A percentile compares a stretch with the other conserved stretches of the same genome.
These are phyloP conservation scores for Plantago major DNA, from an alignment of 257 asterid species.

Conservation along the genomic window DNA sequence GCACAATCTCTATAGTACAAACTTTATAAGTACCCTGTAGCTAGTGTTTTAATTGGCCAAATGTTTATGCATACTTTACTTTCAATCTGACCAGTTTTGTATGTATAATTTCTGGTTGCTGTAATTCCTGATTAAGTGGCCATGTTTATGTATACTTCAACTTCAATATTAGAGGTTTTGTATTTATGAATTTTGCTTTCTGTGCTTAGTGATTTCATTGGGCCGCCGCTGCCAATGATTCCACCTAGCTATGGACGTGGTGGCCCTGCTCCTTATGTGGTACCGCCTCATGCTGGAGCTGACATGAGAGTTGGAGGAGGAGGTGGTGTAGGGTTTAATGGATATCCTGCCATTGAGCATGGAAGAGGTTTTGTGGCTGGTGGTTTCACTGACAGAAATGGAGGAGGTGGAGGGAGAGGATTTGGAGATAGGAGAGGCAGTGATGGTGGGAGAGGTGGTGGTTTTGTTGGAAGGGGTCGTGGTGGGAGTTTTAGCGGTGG, in stretches of 20 bases:
- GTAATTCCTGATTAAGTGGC: too few species aligned
- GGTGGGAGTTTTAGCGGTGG: slow-evolving; percentile 28
- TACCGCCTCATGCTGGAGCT: slow-evolving; percentile 34
- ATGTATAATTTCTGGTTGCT: too few species aligned
- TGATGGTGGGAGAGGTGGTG: slow-evolving; percentile 47
- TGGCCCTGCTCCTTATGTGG: slow-evolving; percentile 44
- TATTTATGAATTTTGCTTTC: too few species aligned
- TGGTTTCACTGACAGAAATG: slow-evolving; percentile 25
- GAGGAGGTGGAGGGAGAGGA: slow-evolving; percentile 38
- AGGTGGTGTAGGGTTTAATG: slow-evolving; percentile 11
- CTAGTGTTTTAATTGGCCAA: too few species aligned
- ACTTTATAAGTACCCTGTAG: too few species aligned
- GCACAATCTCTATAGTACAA: too few species aligned
- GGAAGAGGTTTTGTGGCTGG: slow-evolving; percentile 41
- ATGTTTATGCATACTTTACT: too few species aligned
- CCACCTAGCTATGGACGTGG: slow-evolving; percentile 60
- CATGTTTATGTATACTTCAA: too few species aligned
- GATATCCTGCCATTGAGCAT: slow-evolving; percentile 34
- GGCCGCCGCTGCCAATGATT: slow-evolving; percentile 41
- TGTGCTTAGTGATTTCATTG: slow-evolving; percentile 55
- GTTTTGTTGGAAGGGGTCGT: slow-evolving; percentile 27
- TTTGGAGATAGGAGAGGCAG: slow-evolving; percentile 43
- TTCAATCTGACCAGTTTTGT: too few species aligned
- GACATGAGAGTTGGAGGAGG: slow-evolving; percentile 34
- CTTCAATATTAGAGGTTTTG: too few species aligned